Conservation (phyloP, 148 eudicot genomes). For the Rhododendron vialii region DNA sequence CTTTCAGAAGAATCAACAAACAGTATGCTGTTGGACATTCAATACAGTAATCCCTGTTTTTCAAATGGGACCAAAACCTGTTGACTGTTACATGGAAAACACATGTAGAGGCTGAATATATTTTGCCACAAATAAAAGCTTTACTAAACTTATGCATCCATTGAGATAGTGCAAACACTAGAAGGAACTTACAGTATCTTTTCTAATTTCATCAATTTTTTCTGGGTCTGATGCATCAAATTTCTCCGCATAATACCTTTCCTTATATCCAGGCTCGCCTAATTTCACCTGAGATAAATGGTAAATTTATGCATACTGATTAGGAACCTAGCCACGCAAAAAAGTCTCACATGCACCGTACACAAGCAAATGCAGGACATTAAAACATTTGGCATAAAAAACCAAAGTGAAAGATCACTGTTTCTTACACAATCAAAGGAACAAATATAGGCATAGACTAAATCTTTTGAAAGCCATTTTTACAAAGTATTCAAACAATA, state of each 20-base stretch:
- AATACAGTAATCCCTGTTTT: not conserved
- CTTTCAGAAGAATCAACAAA: not conserved
- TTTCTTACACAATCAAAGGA: not conserved
- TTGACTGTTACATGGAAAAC: not conserved
- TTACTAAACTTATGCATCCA: not conserved
- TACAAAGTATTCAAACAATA: not conserved
- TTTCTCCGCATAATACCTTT: conserved; percentile 89
- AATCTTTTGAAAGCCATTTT: not conserved
- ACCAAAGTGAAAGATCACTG: not conserved
- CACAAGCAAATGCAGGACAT: not conserved
- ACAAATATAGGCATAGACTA: not conserved
- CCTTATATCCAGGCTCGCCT: conserved; percentile 95
- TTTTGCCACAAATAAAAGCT: not conserved
- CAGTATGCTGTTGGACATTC: not conserved
- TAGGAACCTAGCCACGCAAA: not conserved
- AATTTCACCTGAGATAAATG: conserved; percentile 62
- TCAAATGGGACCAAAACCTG: not conserved
- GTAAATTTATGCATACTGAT: not conserved
- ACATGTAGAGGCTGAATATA: not conserved
- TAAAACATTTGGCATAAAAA: not conserved
- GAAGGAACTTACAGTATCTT: conserved; percentile 63
- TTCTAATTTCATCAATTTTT: conserved; percentile 58
- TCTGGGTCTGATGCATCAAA: conserved; percentile 54
- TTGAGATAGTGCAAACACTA: not conserved
- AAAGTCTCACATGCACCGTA: not conserved